phyloP scores from a whole-genome alignment of 2,329 filamentous ascomycete genomes.

The Periconia sp. region DNA sequence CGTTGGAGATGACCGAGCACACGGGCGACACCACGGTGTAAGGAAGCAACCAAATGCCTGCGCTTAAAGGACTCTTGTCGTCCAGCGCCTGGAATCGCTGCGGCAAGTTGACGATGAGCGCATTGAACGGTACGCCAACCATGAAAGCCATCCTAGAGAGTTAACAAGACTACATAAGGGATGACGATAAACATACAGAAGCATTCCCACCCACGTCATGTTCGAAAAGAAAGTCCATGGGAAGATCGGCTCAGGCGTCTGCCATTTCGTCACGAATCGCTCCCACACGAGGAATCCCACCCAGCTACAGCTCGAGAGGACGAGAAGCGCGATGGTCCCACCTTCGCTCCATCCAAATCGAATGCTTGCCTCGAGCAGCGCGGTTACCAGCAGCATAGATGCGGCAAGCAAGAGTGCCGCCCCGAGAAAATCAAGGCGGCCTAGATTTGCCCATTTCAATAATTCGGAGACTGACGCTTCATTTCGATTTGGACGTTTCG shows the following conservation, averaged over 20 bases:
- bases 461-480: no score
- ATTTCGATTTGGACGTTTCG: background rate
- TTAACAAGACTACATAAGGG: background rate
- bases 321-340: conserved; percentile 2
- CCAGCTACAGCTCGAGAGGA: conserved; percentile 10
- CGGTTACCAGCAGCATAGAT: conserved; percentile 5
- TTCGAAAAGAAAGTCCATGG: conserved; percentile 13
- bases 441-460: background rate
- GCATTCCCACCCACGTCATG: conserved; percentile 4
- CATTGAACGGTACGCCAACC: background rate
- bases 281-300: conserved; percentile 8
- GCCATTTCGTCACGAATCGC: background rate
- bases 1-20: background rate
- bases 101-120: background rate
- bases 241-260: conserved; percentile 10
- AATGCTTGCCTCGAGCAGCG: conserved; percentile 6
- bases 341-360: conserved; percentile 7
- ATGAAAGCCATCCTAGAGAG: no score
- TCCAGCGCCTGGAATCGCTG: background rate
- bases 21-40: background rate
- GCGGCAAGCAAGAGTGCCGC: conserved; percentile 3
- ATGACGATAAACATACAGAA: conserved; percentile 13
- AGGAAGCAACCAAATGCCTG: background rate
- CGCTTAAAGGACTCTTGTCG: background rate
- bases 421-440: conserved; percentile 10